Percentiles rank a stretch among this genome's conserved stretches.
phyloP scores from a whole-genome alignment of 2,329 filamentous ascomycete genomes.

The Stromatinia cepivora region DNA sequence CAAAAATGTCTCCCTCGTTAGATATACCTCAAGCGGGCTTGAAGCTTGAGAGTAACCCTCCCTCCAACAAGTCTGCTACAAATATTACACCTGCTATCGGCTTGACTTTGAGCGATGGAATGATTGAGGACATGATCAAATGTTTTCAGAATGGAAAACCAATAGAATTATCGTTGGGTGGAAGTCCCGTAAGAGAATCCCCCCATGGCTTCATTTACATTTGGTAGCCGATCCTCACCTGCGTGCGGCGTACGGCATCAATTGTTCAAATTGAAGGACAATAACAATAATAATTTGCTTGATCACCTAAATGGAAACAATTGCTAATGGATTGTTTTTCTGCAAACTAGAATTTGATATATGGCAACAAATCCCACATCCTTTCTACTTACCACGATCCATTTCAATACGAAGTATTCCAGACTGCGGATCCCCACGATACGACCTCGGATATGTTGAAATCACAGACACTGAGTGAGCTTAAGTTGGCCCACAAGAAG shows the following conservation, averaged over 20 bases:
- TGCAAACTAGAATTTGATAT: slow-evolving; percentile 21
- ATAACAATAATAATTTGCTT: slow-evolving; percentile 24
- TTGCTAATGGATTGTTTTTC: slow-evolving; percentile 21
- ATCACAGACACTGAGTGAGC: neutral
- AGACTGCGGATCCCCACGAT: slow-evolving; percentile 47
- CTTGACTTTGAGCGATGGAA: slow-evolving; percentile 56
- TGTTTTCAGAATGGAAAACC: slow-evolving; percentile 57
- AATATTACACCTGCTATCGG: slow-evolving; percentile 43
- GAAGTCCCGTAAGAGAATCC: slow-evolving; percentile 55
- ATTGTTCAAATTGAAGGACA: neutral
- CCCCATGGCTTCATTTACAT: slow-evolving; percentile 21
- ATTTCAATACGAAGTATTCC: slow-evolving; percentile 57
- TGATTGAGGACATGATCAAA: slow-evolving; percentile 63
- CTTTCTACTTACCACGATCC: slow-evolving; percentile 45
- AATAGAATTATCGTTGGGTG: slow-evolving; percentile 58
- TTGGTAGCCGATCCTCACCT: neutral
- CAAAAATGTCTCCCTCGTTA: slow-evolving; percentile 20
- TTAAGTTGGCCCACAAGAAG: slow-evolving; percentile 21
- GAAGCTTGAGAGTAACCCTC: slow-evolving; percentile 17
- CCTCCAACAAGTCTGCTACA: slow-evolving; percentile 18
- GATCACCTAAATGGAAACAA: slow-evolving; percentile 17
- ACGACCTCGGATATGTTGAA: slow-evolving; percentile 21
- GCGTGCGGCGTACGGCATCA: neutral
- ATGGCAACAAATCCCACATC: slow-evolving; percentile 23
- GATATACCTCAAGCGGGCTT: slow-evolving; percentile 22